Evolutionary conservation across 164 flowering plant species (phyloP), one percentile per base, ranked within the genome.

Genomic region (Vitis labrusca): DNA sequence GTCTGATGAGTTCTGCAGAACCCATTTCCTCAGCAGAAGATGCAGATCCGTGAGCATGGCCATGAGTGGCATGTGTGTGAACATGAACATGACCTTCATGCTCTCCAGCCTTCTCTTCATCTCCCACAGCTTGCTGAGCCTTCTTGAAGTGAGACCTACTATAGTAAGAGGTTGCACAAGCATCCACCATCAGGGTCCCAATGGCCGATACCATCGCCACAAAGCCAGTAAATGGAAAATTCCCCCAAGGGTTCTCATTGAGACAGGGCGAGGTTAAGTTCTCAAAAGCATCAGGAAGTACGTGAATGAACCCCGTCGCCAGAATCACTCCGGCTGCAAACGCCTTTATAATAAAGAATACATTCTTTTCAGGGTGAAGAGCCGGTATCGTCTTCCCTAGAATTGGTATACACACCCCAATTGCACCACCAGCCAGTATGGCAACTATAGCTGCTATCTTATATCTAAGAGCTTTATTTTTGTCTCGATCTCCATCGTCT

Each of bases 261-360:
- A 85, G 70, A 57, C 85, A 78, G 13, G 80, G 81, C 3, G 81
- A 77, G 3, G 80, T 65, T 32, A 85, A 53, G 13, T 17, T 57
- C 19, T 77, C 76, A 23, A 68, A 76, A 0, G 84, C 85, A 12
- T 80, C 84, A 0, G 85, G 85, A 0, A 85, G 65, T 1, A 85
- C 74, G 65, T 85, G 88, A 8, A 83, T 71, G 50, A 83, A 76
- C 5, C 83, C 86, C 7, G 84, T 79, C 2, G 84, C 71, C 0
- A 83, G 71, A 11, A 83, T 83, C 10, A 83, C 86, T 0, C 86
- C 86, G 1, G 82, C 86, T 0, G 86, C 83, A 49, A 81, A 83
- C 1, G 86, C 78, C 66, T 81, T 83, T 54, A 79, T 66, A 9
- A 75, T 8, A 71, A 81, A 74, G 69, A 83, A 81, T 0, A 74